Conservation (phyloP, 805 yeast species). For the Candida maris region DNA sequence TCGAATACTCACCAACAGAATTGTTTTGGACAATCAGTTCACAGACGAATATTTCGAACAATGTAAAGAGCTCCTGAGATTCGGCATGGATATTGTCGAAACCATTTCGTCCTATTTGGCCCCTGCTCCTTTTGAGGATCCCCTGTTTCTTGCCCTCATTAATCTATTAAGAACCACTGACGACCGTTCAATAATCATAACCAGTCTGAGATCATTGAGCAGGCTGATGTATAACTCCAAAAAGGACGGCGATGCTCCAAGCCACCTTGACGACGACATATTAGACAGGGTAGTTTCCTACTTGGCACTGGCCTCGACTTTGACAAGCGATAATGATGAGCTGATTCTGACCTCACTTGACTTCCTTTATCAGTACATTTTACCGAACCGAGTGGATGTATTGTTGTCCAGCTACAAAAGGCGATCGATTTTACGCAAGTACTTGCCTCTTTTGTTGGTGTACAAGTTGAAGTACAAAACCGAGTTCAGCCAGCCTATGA, state of each 20-base stretch:
- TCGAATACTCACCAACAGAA: slow-evolving; percentile 38
- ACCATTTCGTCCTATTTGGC: slow-evolving; percentile 78
- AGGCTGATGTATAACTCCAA: slow-evolving; percentile 67
- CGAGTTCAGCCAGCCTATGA: slow-evolving; percentile 34
- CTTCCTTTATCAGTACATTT: slow-evolving; percentile 74
- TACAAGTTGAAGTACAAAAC: slow-evolving; percentile 41
- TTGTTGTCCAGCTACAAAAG: slow-evolving; percentile 47
- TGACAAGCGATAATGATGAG: slow-evolving; percentile 55
- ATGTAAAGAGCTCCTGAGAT: slow-evolving; percentile 57
- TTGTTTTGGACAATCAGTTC: slow-evolving; percentile 25
- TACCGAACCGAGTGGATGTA: slow-evolving; percentile 56
- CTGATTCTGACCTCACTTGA: slow-evolving; percentile 70
- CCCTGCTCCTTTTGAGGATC: slow-evolving; percentile 69
- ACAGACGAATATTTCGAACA: slow-evolving; percentile 29
- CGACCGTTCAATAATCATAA: slow-evolving; percentile 68
- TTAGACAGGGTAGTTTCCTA: slow-evolving; percentile 56
- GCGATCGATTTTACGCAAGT: slow-evolving; percentile 49
- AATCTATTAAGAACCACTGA: slow-evolving; percentile 45
- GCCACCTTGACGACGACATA: slow-evolving; percentile 41
- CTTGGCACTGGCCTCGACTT: slow-evolving; percentile 43
- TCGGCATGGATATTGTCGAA: slow-evolving; percentile 77
- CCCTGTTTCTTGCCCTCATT: slow-evolving; percentile 55
- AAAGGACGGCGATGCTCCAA: slow-evolving; percentile 40
- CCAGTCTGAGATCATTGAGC: slow-evolving; percentile 71
- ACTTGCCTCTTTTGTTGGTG: slow-evolving; percentile 59